A percentile compares a stretch with the other conserved stretches of the same genome.
These are phyloP conservation scores for Fusarium lateritium DNA, from an alignment of 2,329 filamentous ascomycete species.

Conservation along the genomic window DNA sequence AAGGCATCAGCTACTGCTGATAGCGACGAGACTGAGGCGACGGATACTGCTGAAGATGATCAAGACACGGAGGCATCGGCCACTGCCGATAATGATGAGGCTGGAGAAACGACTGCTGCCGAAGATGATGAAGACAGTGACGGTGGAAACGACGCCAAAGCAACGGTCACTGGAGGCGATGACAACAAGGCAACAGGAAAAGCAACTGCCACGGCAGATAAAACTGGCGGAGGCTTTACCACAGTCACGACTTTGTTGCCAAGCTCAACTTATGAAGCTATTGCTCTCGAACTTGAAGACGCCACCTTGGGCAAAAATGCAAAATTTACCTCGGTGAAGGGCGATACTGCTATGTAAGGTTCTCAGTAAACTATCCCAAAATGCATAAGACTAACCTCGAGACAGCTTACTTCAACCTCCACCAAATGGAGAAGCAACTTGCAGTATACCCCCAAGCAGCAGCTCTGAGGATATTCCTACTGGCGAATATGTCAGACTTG, in stretches of 20 bases:
- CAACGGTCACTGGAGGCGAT: too few species aligned
- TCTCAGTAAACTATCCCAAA: accelerated
- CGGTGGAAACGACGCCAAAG: too few species aligned
- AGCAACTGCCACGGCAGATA: too few species aligned
- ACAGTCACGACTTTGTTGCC: slow-evolving; percentile 6
- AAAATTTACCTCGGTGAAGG: not conserved
- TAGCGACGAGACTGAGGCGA: not conserved
- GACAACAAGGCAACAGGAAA: too few species aligned
- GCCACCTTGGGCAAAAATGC: slow-evolving; percentile 9
- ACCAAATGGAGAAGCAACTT: slow-evolving; percentile 12
- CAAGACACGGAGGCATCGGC: not conserved
- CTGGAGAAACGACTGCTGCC: too few species aligned
- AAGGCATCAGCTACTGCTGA: not conserved
- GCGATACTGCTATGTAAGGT: slow-evolving; percentile 5
- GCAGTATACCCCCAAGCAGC: not conserved
- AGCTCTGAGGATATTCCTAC: not conserved
- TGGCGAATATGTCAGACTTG: slow-evolving; percentile 7
- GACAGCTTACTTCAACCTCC: slow-evolving; percentile 12
- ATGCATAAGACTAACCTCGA: accelerated
- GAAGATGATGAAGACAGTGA: too few species aligned
- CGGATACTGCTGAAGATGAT: not conserved
- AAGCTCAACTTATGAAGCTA: not conserved
- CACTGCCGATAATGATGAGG: not conserved
- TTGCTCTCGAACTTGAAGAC: slow-evolving; percentile 3
- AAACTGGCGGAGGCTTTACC: not conserved